phyloP scores from a whole-genome alignment of 2,329 filamentous ascomycete species.

The Ceratocystiopsis sp. region DNA sequence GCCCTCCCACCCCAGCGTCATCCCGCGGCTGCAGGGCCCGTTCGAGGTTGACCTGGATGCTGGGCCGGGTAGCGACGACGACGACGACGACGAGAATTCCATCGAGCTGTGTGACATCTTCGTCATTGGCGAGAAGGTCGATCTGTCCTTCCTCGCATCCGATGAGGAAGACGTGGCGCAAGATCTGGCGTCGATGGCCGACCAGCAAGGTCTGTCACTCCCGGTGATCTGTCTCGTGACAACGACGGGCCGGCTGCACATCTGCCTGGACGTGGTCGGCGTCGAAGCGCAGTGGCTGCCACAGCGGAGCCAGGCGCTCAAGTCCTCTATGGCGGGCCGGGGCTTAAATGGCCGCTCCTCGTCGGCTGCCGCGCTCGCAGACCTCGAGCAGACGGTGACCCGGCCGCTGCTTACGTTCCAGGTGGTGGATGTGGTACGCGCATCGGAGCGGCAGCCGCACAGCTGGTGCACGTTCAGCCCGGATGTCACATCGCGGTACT shows the following conservation, averaged over 20 bases:
- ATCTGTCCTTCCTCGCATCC: slow-evolving; percentile 41
- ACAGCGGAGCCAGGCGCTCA: slow-evolving; percentile 27
- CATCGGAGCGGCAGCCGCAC: slow-evolving; percentile 35
- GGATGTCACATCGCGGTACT: slow-evolving; percentile 44
- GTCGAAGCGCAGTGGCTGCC: slow-evolving; percentile 51
- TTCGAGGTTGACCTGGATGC: slow-evolving; percentile 40
- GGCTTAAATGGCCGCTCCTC: slow-evolving; percentile 11
- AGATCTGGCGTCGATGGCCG: slow-evolving; percentile 28
- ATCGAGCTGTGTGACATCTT: slow-evolving; percentile 42
- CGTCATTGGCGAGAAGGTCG: slow-evolving; percentile 44
- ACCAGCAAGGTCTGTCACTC: slow-evolving; percentile 42
- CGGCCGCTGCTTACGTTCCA: slow-evolving; percentile 43
- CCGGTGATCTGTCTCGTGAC: slow-evolving; percentile 42
- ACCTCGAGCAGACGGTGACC: slow-evolving; percentile 18
- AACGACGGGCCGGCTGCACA: slow-evolving; percentile 40
- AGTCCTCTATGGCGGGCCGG: background rate
- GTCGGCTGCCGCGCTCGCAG: slow-evolving; percentile 21
- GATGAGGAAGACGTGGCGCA: slow-evolving; percentile 31
- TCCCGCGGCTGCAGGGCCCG: slow-evolving; percentile 45
- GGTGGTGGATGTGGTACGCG: slow-evolving; percentile 40
- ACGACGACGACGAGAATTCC: slow-evolving; percentile 38
- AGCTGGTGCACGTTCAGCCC: slow-evolving; percentile 47
- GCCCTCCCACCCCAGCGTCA: slow-evolving; percentile 37
- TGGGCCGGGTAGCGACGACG: slow-evolving; percentile 34
- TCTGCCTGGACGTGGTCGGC: slow-evolving; percentile 44